Base-by-base conservation (phyloP, 1,284 basidiomycete genomes). In the Rhodotorula sp. region DNA sequence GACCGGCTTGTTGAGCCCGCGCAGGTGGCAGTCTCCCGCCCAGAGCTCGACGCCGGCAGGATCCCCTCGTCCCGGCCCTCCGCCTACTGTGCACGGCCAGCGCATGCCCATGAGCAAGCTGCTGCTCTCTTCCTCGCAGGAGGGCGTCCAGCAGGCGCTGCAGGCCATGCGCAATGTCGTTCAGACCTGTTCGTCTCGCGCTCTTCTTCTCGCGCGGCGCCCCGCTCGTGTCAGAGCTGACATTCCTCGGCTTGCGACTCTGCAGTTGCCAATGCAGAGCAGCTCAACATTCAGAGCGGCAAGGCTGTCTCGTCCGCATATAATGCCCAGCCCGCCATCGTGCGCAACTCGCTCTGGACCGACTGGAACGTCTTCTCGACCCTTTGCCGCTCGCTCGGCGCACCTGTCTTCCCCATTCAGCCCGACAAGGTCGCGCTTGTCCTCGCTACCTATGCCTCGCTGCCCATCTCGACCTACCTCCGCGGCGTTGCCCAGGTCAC, bases 351-450 rank as follows among this genome's bases (percentile, higher is more conserved):
- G 8, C 55, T 58, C 19, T 63, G 66, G 60, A 52, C 55, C 13
- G 42, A 49, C 46, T 62, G 66, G 66, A 42, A 52, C 49, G 27
- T 50, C n/a, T 68, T 45, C 61, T 58, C 66, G 54, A 45, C 41
- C 9, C 55, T 68, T 21, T 57, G 46, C 49, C 48, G 42, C 13
- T 14, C 56, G 10, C 70, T 71, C 59, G 66, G n/a, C 53, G 54
- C 68, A 1, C 70, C 70, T 42, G 48, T 67, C 34, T 71, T 65
- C 58, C 70, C 70, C 12, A 54, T 71, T 16, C 55, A 68, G 34
- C 62, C 70, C 1, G 70, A 68, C 66, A 67, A 71, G 46, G 53
- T 67, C 44, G 70, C 70, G 14, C 54, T 71, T 50, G 54, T 67
- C 41, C 59, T 71, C 27, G 50, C 70, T 2, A 46, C 56, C 19